These are phyloP conservation scores for Adansonia grandidieri DNA, from an alignment of 441 rosid genomes.

Conservation along the genomic window DNA sequence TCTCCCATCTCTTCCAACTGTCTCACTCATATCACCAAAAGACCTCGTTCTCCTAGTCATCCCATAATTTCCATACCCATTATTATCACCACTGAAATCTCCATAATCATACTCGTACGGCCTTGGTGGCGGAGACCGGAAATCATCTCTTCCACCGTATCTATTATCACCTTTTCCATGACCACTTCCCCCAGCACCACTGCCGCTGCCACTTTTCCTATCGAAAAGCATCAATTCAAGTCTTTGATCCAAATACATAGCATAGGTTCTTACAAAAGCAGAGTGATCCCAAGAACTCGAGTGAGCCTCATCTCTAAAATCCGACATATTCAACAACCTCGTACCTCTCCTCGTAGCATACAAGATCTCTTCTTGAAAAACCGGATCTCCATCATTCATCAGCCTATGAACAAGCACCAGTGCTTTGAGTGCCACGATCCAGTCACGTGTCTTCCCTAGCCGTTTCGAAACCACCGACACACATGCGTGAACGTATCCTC, in stretches of 20 bases:
- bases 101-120: conserved; percentile 66
- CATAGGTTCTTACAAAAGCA: conserved; percentile 82
- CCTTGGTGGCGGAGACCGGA: conserved; percentile 74
- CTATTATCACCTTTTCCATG: conserved; percentile 57
- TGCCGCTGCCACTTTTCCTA: conserved; percentile 42
- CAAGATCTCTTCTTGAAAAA: conserved; percentile 82
- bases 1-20: conserved; percentile 54
- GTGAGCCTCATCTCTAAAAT: conserved; percentile 93
- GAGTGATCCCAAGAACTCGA: conserved; percentile 98
- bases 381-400: conserved; percentile 72
- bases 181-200: conserved; percentile 41
- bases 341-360: conserved; percentile 82
- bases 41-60: conserved; percentile 72
- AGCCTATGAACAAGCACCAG: conserved; percentile 76
- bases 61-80: conserved; percentile 48
- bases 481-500: conserved; percentile 78
- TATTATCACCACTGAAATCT: conserved; percentile 51
- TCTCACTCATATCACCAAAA: conserved; percentile 82
- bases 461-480: conserved; percentile 80
- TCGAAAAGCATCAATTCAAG: conserved; percentile 74
- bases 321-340: conserved; percentile 86
- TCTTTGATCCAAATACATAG: conserved; percentile 85
- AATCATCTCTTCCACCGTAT: conserved; percentile 55
- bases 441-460: conserved; percentile 85
- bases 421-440: conserved; percentile 90